Evolutionary conservation across 352 stramenopile species (phyloP).

Genomic region (Pythium oligandrum): DNA sequence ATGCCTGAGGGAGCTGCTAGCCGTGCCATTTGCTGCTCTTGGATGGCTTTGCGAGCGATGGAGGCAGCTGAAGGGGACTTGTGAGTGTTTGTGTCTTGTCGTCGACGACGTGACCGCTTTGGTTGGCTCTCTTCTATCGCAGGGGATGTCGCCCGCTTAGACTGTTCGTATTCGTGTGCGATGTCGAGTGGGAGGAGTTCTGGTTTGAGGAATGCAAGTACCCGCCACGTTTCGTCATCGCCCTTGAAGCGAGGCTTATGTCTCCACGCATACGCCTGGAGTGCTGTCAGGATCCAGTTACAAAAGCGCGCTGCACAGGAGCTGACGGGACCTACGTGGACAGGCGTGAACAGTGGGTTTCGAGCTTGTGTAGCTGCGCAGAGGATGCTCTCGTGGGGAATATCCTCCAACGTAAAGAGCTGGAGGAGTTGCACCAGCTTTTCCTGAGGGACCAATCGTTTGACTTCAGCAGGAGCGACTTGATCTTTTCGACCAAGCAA

Average conservation of each 20-base stretch:
- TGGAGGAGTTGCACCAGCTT: conserved; percentile 49
- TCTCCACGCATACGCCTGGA: conserved; percentile 74
- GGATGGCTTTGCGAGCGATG: conserved; percentile 42
- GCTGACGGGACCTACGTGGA: conserved; percentile 74
- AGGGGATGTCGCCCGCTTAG: not conserved
- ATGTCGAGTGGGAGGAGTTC: conserved; percentile 33
- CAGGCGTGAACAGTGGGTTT: conserved; percentile 63
- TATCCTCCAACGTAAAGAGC: conserved; percentile 31
- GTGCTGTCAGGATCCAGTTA: conserved; percentile 69
- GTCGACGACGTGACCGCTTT: not conserved
- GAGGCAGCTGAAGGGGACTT: conserved; percentile 7
- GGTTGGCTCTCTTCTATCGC: too few relatives aligned
- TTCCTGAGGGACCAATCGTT: conserved; percentile 58
- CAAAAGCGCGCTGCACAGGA: conserved; percentile 86
- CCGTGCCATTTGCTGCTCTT: conserved; percentile 74
- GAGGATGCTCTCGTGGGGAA: conserved; percentile 29
- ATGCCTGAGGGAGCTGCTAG: conserved; percentile 44
- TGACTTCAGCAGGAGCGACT: conserved; percentile 37
- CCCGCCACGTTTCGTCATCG: conserved; percentile 32
- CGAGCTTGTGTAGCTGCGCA: conserved; percentile 41
- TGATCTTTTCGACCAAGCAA: conserved; percentile 34
- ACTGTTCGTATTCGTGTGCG: conserved; percentile 8
- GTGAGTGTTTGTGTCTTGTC: conserved; percentile 6
- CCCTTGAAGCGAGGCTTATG: conserved; percentile 30
- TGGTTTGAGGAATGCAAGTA: conserved; percentile 48